These are phyloP conservation scores for Jacaranda mimosifolia DNA, from an alignment of 257 asterid genomes.

Conservation along the genomic window DNA sequence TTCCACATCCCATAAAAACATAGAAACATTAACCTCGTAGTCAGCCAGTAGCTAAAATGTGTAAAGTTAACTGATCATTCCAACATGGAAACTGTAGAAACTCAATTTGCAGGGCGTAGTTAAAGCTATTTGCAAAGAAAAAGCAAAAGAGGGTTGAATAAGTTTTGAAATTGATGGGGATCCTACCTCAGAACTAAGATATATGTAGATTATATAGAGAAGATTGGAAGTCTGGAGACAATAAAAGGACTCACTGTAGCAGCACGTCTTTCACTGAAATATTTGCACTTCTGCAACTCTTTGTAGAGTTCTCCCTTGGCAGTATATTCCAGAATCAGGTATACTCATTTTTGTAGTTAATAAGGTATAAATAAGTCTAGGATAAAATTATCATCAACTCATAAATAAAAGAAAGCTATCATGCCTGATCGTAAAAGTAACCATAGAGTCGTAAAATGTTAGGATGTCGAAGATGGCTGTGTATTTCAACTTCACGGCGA, in stretches of 20 bases:
- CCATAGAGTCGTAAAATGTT: conserved; percentile 93
- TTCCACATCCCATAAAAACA: conserved; percentile 30
- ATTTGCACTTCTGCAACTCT: conserved; percentile 83
- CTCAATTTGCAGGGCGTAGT: background rate
- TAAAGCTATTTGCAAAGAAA: background rate
- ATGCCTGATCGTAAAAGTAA: conserved; percentile 91
- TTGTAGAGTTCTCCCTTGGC: conserved; percentile 96
- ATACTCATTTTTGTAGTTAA: conserved; percentile 83
- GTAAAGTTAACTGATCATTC: background rate
- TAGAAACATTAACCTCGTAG: background rate
- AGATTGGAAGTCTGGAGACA: background rate
- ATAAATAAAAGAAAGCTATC: conserved; percentile 12
- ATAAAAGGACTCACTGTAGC: conserved; percentile 70
- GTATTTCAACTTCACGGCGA: conserved; percentile 96
- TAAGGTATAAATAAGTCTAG: conserved; percentile 20
- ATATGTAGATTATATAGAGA: background rate
- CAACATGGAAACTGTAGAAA: background rate
- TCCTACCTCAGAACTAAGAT: background rate
- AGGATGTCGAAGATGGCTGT: conserved; percentile 94
- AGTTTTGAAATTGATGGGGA: conserved; percentile 10
- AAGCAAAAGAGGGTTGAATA: background rate
- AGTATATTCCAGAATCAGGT: conserved; percentile 89
- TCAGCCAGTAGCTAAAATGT: conserved; percentile 15
- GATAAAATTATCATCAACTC: conserved; percentile 1
- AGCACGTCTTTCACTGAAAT: conserved; percentile 88